phyloP scores from a whole-genome alignment of 2,329 filamentous ascomycete genomes.

The Neonectria faginata region DNA sequence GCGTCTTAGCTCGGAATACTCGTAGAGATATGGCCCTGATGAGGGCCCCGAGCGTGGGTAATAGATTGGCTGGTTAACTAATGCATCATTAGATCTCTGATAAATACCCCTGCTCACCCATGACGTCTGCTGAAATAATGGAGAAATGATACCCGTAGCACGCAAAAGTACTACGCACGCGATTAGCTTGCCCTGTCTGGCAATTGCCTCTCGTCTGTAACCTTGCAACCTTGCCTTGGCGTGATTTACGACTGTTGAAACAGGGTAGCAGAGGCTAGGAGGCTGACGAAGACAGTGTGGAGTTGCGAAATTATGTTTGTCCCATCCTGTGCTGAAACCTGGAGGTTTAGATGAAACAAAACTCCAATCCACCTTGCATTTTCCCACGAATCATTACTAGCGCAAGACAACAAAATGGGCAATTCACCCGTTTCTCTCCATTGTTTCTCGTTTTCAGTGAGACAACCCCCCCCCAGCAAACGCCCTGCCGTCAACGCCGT shows the following conservation, averaged over 20 bases:
- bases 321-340: not conserved
- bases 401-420: not conserved
- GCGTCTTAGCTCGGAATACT: too few relatives aligned
- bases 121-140: too few relatives aligned
- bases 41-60: too few relatives aligned
- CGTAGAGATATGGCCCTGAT: too few relatives aligned
- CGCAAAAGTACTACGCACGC: too few relatives aligned
- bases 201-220: too few relatives aligned
- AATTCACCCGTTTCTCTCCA: not conserved
- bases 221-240: too few relatives aligned
- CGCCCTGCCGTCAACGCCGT: not conserved
- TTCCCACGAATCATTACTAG: not conserved
- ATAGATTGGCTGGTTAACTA: too few relatives aligned
- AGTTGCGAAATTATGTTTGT: not conserved
- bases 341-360: not conserved
- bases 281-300: not conserved
- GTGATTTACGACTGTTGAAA: not conserved
- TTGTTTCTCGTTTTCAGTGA: constrained; percentile 2
- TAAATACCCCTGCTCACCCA: too few relatives aligned
- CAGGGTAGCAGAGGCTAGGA: not conserved
- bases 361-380: not conserved
- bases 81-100: too few relatives aligned
- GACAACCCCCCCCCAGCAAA: not conserved
- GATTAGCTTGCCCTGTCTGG: not conserved
- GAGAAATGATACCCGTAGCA: too few relatives aligned